A percentile compares a stretch with the other conserved stretches of the same genome.
These are phyloP conservation scores for Coemansia sp. DNA, from an alignment of 192 early-diverging fungal genomes.

Conservation along the genomic window DNA sequence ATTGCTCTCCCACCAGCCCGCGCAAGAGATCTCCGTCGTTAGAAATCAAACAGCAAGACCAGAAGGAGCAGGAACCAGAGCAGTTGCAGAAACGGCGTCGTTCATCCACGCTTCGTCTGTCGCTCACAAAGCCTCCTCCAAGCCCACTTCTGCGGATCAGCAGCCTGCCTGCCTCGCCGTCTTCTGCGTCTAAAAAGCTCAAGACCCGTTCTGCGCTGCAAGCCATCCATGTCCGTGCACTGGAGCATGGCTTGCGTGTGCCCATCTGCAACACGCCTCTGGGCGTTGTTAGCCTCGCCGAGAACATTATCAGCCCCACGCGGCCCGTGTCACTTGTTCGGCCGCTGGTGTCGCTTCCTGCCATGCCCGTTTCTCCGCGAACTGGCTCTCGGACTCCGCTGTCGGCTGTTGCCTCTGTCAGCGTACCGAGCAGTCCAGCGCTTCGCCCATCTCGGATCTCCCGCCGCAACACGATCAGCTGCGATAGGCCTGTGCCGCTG, in stretches of 20 bases:
- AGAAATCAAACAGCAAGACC: constrained; percentile 14
- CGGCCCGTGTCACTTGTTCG: constrained; percentile 6
- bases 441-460: constrained; percentile 14
- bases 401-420: constrained; percentile 1
- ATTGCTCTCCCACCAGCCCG: background rate
- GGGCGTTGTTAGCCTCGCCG: constrained; percentile 27
- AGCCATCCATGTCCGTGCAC: constrained; percentile 45
- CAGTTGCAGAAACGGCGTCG: constrained; percentile 15
- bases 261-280: constrained; percentile 49
- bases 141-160: constrained; percentile 13
- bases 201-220: constrained; percentile 40
- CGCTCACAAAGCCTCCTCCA: constrained; percentile 18
- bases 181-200: constrained; percentile 20
- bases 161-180: constrained; percentile 5
- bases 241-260: constrained; percentile 49
- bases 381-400: background rate
- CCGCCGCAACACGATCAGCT: constrained; percentile 39
- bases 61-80: background rate
- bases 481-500: constrained; percentile 13
- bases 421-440: constrained; percentile 7
- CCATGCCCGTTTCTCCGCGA: background rate
- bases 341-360: background rate
- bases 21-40: constrained; percentile 14
- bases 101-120: constrained; percentile 16
- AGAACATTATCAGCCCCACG: constrained; percentile 37